Conservation (phyloP, 176 grass and related monocot genomes). For the Neostapfia colusana region DNA sequence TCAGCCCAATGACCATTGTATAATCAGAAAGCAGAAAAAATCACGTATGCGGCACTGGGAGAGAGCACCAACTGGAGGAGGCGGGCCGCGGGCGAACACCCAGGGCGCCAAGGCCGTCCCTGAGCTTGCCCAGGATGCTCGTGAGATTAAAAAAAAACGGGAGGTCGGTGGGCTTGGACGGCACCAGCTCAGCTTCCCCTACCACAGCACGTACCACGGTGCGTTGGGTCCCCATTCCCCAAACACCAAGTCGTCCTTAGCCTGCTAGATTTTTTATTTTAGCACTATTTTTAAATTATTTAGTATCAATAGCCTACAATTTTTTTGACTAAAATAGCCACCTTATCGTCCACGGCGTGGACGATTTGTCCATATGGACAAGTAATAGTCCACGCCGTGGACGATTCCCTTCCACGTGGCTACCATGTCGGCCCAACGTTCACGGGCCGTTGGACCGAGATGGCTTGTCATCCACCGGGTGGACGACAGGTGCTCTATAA, state of each 20-base stretch:
- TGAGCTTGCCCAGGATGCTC: slow-evolving; percentile 74
- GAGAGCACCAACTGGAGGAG: slow-evolving; percentile 83
- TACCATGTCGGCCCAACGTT: too few species aligned
- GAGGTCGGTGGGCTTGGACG: slow-evolving; percentile 70
- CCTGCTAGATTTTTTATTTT: too few species aligned
- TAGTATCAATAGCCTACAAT: too few species aligned
- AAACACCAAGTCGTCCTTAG: slow-evolving; percentile 84
- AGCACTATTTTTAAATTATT: too few species aligned
- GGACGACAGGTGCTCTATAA: too few species aligned
- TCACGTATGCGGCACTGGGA: slow-evolving; percentile 3
- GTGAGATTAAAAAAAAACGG: slow-evolving; percentile 82
- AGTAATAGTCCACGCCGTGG: too few species aligned
- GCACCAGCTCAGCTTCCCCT: slow-evolving; percentile 75
- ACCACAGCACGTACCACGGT: slow-evolving; percentile 79
- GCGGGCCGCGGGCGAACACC: slow-evolving; percentile 70
- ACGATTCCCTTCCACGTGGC: too few species aligned
- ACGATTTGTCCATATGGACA: too few species aligned
- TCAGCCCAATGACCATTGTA: slow-evolving; percentile 10
- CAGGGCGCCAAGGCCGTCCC: slow-evolving; percentile 75
- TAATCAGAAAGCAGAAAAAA: slow-evolving; percentile 4
- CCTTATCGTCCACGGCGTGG: too few species aligned
- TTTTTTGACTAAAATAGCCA: too few species aligned
- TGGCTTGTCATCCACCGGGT: too few species aligned
- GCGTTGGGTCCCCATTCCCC: slow-evolving; percentile 82
- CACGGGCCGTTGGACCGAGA: too few species aligned